These are phyloP conservation scores for Phoenix roebelenii DNA, from an alignment of 176 grass and related monocot genomes.

Conservation along the genomic window DNA sequence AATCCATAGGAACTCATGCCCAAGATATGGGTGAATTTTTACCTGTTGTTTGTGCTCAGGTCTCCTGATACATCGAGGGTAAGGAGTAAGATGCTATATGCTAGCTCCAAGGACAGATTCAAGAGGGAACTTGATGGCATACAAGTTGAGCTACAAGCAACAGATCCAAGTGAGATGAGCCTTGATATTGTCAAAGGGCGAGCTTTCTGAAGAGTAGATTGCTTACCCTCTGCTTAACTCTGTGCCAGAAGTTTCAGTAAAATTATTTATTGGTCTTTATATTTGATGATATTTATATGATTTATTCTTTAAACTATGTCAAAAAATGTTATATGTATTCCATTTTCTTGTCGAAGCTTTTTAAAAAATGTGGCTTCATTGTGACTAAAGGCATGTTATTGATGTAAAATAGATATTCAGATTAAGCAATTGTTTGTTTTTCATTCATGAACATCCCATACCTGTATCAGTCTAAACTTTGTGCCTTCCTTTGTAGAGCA, in stretches of 20 bases:
- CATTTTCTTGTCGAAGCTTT: not conserved
- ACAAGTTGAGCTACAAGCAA: constrained; percentile 87
- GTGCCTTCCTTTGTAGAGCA: too few species aligned
- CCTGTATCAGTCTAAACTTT: not conserved
- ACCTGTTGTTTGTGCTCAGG: constrained; percentile 25
- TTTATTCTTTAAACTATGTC: not conserved
- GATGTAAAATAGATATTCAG: too few species aligned
- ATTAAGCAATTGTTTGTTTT: not conserved
- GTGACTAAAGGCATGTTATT: not conserved
- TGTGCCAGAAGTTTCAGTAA: too few species aligned
- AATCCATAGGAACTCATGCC: too few species aligned
- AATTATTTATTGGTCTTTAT: too few species aligned
- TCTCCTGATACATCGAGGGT: constrained; percentile 56
- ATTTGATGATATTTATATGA: too few species aligned
- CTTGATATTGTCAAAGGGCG: constrained; percentile 72
- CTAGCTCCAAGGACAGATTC: constrained; percentile 93
- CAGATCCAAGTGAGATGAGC: constrained; percentile 90
- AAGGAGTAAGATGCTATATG: constrained; percentile 95
- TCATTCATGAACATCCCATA: not conserved
- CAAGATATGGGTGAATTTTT: not conserved
- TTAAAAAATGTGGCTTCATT: not conserved
- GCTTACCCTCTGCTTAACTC: too few species aligned
- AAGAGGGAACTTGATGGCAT: constrained; percentile 93
- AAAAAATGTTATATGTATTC: not conserved
- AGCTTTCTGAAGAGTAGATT: constrained; percentile 35